Base-by-base conservation (phyloP, 495 filamentous ascomycete genomes). In the Penicillium salamii region DNA sequence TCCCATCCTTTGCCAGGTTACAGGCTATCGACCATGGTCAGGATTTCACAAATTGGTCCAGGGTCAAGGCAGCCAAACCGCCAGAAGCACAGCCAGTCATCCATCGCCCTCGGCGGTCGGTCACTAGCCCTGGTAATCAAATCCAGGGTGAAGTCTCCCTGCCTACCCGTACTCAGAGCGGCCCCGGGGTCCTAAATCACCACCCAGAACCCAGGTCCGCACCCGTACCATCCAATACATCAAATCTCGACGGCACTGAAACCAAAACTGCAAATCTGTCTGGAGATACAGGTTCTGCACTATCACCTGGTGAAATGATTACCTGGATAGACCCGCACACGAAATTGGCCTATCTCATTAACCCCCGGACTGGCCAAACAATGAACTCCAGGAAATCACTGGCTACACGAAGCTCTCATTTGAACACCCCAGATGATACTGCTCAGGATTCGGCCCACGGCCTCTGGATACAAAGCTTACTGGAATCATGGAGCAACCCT, bases 241-340 rank as follows among this genome's bases (percentile, higher is more conserved):
- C 23, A 34, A 7, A 13, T 1, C 3, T 23, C 0, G 13, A 1
- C 11, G 29, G 29, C 19, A 18, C 17, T 3, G n/a, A 35, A 8
- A 28, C 13, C 2, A 26, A 7, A 14, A n/a, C 3, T 23, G 3
- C 26, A 15, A 15, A 24, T 18, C 8, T 8, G 15, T n/a, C 15
- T 15, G 38, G 8, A 4, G n/a, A 45, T 19, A n/a, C n/a, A n/a
- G n/a, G n/a, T n/a, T n/a, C n/a, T n/a, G n/a, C n/a, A n/a, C n/a
- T 41, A 2, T 14, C 48, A 1, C 15, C 44, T 12, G 73, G 77
- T 34, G 65, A 69, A 2, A 61, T 70, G 1, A 68, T 88, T 11
- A 51, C 70, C 18, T 95, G 88, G 90, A 70, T 68, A n/a, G 81
- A 93, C 54, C 88, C 86, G 2, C 50, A 63, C 7, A 88, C 85